Percentiles rank a stretch among this genome's conserved stretches.
Evolutionary conservation across 495 filamentous ascomycete species (phyloP).

Genomic region (Aspergillus bridgeri): DNA sequence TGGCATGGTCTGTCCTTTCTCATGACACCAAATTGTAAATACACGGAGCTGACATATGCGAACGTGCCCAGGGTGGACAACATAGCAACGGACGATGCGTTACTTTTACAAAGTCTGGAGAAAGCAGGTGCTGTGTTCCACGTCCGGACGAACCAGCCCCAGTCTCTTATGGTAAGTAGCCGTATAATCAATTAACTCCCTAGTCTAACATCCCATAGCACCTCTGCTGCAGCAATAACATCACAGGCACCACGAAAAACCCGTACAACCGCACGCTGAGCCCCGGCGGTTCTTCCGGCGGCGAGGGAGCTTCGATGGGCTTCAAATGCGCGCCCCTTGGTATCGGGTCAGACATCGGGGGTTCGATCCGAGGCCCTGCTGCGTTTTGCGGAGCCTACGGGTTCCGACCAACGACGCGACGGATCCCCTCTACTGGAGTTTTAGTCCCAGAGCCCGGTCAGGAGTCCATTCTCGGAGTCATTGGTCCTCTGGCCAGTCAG

Average conservation of each 20-base stretch:
- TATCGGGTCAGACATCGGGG: slow-evolving; percentile 65
- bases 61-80: slow-evolving; percentile 30
- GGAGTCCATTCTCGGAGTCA: slow-evolving; percentile 57
- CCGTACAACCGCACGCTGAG: slow-evolving; percentile 55
- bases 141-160: slow-evolving; percentile 63
- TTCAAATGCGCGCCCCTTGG: slow-evolving; percentile 61
- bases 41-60: neutral
- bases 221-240: slow-evolving; percentile 53
- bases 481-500: slow-evolving; percentile 59
- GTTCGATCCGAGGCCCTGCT: slow-evolving; percentile 58
- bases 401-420: slow-evolving; percentile 52
- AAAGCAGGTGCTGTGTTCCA: slow-evolving; percentile 56
- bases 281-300: slow-evolving; percentile 62
- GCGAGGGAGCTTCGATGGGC: slow-evolving; percentile 63
- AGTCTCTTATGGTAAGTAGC: slow-evolving; percentile 39
- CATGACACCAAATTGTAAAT: neutral
- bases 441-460: slow-evolving; percentile 50
- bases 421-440: slow-evolving; percentile 46
- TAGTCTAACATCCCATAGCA: slow-evolving; percentile 26
- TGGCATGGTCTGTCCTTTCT: slow-evolving; percentile 28
- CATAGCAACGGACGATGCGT: slow-evolving; percentile 33
- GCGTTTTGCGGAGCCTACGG: slow-evolving; percentile 57
- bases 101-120: slow-evolving; percentile 29
- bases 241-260: slow-evolving; percentile 63
- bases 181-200: neutral